Base-by-base conservation (phyloP, 2,329 filamentous ascomycete genomes). In the Pseudopithomyces maydicus region DNA sequence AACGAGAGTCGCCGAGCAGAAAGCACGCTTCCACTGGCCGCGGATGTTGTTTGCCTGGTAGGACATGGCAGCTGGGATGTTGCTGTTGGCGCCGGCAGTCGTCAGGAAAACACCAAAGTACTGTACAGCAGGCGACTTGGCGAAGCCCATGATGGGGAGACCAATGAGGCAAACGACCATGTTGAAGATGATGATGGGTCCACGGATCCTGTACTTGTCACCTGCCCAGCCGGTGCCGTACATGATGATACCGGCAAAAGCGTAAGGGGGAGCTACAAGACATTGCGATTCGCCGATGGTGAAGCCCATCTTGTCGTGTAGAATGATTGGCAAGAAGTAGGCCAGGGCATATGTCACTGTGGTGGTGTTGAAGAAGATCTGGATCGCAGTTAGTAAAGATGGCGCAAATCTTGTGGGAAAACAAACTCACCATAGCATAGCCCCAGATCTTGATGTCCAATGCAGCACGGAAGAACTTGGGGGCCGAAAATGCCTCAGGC, bases 41-140 rank as follows among this genome's bases (percentile, higher is more conserved):
- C 90, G 87, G 69, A 96, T 89, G 76, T 96, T 96, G 78, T 94
- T 95, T 41, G 90, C 90, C 78, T 94, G 91, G 78, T 91, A 95
- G 0, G 90, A 84, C 79, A 96, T 86, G 44, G 86, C 81, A 1
- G 86, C 82, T 0, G 92, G 91, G 4, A 94, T 81, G 71, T 95
- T 95, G 62, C 88, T 84, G 74, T 92, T 92, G 61, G 88, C 87
- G 7, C 90, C 91, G 0, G 89, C 89, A 0, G 89, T 89, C n/a
- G 86, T 83, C 46, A 93, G 78, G 78, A 93, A 93, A 55, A 91
- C 83, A 53, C 90, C 90, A 59, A 91, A 87, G 75, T 91, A 92
- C 43, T 89, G 84, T 10, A 87, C 84, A 1, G 72, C 80, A 2
- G 84, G 65, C 61, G 75, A 81, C 22, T 76, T 69, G 43, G 84